phyloP scores from a whole-genome alignment of 2,329 filamentous ascomycete genomes.

The Claviceps spartinae region DNA sequence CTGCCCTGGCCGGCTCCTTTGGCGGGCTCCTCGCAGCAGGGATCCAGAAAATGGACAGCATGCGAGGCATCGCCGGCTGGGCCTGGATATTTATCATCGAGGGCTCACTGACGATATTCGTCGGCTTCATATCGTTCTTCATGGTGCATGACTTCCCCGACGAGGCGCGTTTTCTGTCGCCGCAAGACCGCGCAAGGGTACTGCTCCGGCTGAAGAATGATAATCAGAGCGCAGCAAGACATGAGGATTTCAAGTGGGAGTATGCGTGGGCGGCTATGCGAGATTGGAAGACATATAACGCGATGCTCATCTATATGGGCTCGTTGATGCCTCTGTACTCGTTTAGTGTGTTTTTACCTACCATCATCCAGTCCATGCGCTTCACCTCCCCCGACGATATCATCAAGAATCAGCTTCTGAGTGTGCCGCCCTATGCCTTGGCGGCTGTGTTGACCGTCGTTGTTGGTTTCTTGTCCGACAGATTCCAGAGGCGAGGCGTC shows the following conservation, averaged over 20 bases:
- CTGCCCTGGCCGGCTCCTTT: conserved; percentile 66
- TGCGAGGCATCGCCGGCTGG: conserved; percentile 44
- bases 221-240: conserved; percentile 58
- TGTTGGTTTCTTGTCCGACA: conserved; percentile 58
- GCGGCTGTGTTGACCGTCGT: conserved; percentile 24
- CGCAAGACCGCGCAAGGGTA: conserved; percentile 57
- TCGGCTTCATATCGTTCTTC: conserved; percentile 59
- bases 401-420: conserved; percentile 30
- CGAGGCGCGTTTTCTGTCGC: conserved; percentile 57
- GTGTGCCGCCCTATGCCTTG: conserved; percentile 28
- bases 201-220: conserved; percentile 57
- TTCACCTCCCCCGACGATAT: conserved; percentile 22
- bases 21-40: conserved; percentile 60
- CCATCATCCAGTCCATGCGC: conserved; percentile 50
- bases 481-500: conserved; percentile 55
- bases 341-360: conserved; percentile 66
- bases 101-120: conserved; percentile 54
- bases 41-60: conserved; percentile 55
- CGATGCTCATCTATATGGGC: conserved; percentile 68
- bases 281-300: conserved; percentile 76
- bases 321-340: conserved; percentile 58
- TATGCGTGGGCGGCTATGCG: conserved; percentile 60
- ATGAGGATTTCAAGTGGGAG: conserved; percentile 59
- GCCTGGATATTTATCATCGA: conserved; percentile 57
- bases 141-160: conserved; percentile 75